phyloP scores from a whole-genome alignment of 352 stramenopile species.

The Pythium chondricola region DNA sequence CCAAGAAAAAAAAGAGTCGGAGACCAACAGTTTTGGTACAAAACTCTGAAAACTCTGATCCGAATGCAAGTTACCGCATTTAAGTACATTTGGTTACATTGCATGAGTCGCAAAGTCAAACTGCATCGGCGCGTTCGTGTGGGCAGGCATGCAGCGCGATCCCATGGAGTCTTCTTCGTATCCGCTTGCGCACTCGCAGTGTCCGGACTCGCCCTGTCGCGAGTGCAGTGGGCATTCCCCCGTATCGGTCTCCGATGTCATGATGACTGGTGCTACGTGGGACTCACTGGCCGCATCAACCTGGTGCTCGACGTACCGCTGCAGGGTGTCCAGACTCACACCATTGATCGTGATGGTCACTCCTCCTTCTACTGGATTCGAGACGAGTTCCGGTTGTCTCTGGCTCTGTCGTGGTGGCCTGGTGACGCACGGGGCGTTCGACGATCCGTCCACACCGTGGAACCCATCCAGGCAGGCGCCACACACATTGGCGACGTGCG shows the following conservation, averaged over 20 bases:
- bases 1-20: too few species aligned
- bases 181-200: constrained; percentile 38
- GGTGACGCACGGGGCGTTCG: constrained; percentile 28
- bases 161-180: constrained; percentile 27
- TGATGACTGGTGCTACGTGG: background rate
- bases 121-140: constrained; percentile 5
- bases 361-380: background rate
- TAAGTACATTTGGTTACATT: background rate
- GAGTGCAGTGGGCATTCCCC: constrained; percentile 31
- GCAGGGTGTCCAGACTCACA: constrained; percentile 44
- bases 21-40: too few species aligned
- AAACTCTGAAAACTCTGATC: too few species aligned
- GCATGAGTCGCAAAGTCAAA: constrained; percentile 5
- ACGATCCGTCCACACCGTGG: constrained; percentile 19
- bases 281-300: background rate
- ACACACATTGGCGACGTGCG: constrained; percentile 43
- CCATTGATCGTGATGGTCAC: constrained; percentile 60
- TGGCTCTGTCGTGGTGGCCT: background rate
- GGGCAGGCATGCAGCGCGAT: constrained; percentile 27
- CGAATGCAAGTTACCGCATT: too few species aligned
- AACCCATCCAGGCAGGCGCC: constrained; percentile 67
- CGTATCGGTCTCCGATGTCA: background rate
- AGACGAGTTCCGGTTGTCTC: background rate
- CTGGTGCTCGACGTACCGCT: constrained; percentile 6
- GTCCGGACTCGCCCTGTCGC: constrained; percentile 17